Conservation (phyloP, 83 land plant genomes). For the Larix sibirica region DNA sequence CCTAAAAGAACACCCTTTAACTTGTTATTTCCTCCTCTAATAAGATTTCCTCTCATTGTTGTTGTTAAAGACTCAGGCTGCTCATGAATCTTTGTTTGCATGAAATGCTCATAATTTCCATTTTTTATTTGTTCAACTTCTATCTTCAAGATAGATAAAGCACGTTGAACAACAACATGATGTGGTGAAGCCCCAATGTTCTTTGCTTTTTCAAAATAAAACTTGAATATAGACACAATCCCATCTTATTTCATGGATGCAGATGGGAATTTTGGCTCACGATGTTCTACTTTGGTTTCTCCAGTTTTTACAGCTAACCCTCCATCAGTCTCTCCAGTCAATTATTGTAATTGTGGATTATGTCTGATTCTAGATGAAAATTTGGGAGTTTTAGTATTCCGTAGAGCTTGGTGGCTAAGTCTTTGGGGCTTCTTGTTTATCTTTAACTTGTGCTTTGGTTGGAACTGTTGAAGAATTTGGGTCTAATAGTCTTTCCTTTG, state of each 20-base stretch:
- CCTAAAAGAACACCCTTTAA: slow-evolving; percentile 85
- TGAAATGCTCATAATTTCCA: slow-evolving; percentile 74
- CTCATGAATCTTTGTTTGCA: slow-evolving; percentile 96
- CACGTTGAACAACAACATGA: slow-evolving; percentile 87
- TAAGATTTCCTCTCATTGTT: slow-evolving; percentile 91
- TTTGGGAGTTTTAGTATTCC: too few species aligned
- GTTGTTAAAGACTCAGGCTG: slow-evolving; percentile 94
- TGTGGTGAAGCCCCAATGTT: slow-evolving; percentile 42
- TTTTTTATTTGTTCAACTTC: slow-evolving; percentile 98
- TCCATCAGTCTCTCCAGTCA: too few species aligned
- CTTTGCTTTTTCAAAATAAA: slow-evolving; percentile 66
- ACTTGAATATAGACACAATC: slow-evolving; percentile 74
- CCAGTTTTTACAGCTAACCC: too few species aligned
- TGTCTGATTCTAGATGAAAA: too few species aligned
- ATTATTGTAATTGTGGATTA: too few species aligned
- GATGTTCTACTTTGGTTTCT: too few species aligned
- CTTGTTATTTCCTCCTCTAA: slow-evolving; percentile 58
- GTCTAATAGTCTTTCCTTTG: too few species aligned
- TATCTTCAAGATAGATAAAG: slow-evolving; percentile 87
- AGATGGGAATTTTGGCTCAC: too few species aligned
- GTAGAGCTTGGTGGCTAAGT: too few species aligned
- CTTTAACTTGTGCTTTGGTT: too few species aligned
- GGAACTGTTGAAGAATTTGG: too few species aligned
- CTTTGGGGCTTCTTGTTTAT: too few species aligned
- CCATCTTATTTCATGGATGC: slow-evolving; percentile 61